Conservation (phyloP, 495 filamentous ascomycete species). For the Aspergillus nanangensis region DNA sequence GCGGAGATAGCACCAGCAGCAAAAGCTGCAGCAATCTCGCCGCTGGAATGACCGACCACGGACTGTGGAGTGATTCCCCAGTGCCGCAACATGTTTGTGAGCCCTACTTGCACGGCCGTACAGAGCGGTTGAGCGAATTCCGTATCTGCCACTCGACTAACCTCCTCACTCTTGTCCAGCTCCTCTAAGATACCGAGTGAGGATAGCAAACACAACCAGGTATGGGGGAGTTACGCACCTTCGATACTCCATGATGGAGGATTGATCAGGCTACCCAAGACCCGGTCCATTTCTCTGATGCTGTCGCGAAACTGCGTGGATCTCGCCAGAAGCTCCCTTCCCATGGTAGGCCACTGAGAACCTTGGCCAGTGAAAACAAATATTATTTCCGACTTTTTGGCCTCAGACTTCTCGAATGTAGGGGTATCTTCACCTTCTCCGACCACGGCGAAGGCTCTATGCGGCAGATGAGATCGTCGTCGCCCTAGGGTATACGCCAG, state of each 20-base stretch:
- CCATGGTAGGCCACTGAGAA: slow-evolving; percentile 18
- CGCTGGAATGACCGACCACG: slow-evolving; percentile 16
- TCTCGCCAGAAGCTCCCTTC: slow-evolving; percentile 9
- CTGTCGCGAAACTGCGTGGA: slow-evolving; percentile 11
- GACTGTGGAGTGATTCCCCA: slow-evolving; percentile 6
- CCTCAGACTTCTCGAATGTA: background rate
- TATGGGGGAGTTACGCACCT: slow-evolving; percentile 8
- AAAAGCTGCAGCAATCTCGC: slow-evolving; percentile 21
- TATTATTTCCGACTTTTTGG: background rate
- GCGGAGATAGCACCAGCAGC: slow-evolving; percentile 10
- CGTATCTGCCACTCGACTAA: background rate
- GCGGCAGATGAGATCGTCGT: slow-evolving; percentile 19
- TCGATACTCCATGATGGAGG: slow-evolving; percentile 20
- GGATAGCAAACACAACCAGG: background rate
- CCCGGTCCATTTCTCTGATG: slow-evolving; percentile 18
- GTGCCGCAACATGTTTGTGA: slow-evolving; percentile 3
- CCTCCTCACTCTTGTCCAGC: background rate
- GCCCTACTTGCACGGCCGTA: slow-evolving; percentile 27
- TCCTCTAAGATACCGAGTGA: background rate
- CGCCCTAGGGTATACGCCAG: slow-evolving; percentile 22
- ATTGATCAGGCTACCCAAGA: slow-evolving; percentile 5
- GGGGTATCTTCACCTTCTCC: background rate
- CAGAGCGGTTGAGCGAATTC: slow-evolving; percentile 19
- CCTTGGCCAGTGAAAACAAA: slow-evolving; percentile 26
- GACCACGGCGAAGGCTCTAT: slow-evolving; percentile 3